A percentile compares a stretch with the other conserved stretches of the same genome.
Evolutionary conservation across 2,329 filamentous ascomycete species (phyloP).

Genomic region (Byssothecium circinans): DNA sequence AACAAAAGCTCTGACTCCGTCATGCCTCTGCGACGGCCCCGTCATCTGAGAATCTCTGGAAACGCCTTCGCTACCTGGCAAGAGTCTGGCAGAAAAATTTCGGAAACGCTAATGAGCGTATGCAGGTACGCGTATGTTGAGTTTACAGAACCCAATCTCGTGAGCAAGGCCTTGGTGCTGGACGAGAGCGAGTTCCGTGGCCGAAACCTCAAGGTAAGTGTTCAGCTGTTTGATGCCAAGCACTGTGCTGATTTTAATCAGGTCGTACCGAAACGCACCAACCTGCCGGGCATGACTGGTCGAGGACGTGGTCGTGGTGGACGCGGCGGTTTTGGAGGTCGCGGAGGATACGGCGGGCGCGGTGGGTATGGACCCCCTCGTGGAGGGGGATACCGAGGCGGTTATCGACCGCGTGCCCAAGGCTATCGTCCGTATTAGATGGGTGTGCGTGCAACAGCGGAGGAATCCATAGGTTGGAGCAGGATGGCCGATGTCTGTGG

Average conservation of each 20-base stretch:
- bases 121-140: constrained; percentile 97
- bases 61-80: constrained; percentile 59
- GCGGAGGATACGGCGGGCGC: constrained; percentile 52
- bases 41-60: constrained; percentile 18
- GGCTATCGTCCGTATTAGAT: constrained; percentile 37
- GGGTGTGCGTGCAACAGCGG: not conserved
- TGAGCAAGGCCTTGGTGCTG: constrained; percentile 88
- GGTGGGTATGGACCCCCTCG: constrained; percentile 52
- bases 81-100: constrained; percentile 54
- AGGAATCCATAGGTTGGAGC: not conserved
- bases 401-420: constrained; percentile 39
- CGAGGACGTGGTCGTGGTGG: constrained; percentile 61
- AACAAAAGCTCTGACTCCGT: constrained; percentile 1
- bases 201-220: constrained; percentile 83
- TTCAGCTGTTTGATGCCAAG: not conserved
- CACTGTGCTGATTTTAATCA: constrained; percentile 39
- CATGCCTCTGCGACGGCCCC: not conserved
- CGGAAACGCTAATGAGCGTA: constrained; percentile 53
- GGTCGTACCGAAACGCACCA: constrained; percentile 92
- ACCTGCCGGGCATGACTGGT: constrained; percentile 84
- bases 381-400: constrained; percentile 47
- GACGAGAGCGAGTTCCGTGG: constrained; percentile 97
- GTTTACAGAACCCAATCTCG: constrained; percentile 90
- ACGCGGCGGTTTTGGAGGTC: constrained; percentile 50
- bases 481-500: not conserved